These are phyloP conservation scores for Talaromyces sp. DNA, from an alignment of 2,329 filamentous ascomycete species.

Conservation along the genomic window DNA sequence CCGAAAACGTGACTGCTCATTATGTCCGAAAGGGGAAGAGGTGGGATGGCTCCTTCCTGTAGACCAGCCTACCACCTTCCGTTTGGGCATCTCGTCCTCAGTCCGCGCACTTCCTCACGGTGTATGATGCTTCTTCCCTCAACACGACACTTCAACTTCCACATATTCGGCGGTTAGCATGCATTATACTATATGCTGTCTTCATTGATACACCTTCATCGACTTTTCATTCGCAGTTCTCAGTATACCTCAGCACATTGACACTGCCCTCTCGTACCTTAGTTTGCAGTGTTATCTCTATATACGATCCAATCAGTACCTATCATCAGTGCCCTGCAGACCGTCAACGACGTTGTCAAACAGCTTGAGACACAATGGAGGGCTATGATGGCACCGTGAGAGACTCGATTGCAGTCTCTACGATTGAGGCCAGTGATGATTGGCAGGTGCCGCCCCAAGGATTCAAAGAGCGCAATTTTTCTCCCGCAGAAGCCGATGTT, in stretches of 20 bases:
- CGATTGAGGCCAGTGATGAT: neutral
- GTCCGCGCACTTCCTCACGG: neutral
- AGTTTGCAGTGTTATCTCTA: neutral
- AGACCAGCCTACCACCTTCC: neutral
- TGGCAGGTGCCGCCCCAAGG: neutral
- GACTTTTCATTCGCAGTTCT: neutral
- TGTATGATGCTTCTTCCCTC: neutral
- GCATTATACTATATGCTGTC: slow-evolving; percentile 5
- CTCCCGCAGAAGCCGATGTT: slow-evolving; percentile 55
- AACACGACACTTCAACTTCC: neutral
- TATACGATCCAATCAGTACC: neutral
- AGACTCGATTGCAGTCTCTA: neutral
- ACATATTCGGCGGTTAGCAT: neutral
- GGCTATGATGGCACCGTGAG: neutral
- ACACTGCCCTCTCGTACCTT: neutral
- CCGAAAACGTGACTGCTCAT: neutral
- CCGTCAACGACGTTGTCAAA: neutral
- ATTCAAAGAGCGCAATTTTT: neutral
- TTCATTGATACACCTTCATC: slow-evolving; percentile 5
- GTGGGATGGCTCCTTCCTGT: neutral
- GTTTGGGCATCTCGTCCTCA: neutral
- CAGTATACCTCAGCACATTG: neutral
- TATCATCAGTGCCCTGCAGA: neutral
- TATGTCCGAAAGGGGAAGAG: neutral
- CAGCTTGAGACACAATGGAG: neutral